Evolutionary conservation across 2,329 filamentous ascomycete species (phyloP), one percentile per base, ranked within the genome.

Genomic region (Fusarium heterosporum): DNA sequence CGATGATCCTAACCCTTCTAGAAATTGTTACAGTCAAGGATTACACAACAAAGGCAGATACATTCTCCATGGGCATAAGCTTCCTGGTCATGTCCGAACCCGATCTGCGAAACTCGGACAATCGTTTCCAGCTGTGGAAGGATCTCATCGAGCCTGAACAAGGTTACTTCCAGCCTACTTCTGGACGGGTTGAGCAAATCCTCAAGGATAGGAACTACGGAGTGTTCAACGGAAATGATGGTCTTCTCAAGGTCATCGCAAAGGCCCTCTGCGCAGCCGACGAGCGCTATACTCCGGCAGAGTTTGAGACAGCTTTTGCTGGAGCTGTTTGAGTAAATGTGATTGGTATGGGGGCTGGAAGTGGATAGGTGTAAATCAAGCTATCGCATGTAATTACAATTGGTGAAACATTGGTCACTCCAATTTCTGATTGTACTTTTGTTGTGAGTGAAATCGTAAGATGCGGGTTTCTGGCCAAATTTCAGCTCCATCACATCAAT

Each of bases 121-220:
- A 10, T 8, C 60, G 56, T 25, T 61, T 64, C 30, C 48, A 54
- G 16, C 26, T 62, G 7, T 62, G 59, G 59, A 62, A 60, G 5
- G 59, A 62, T 43, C 42, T 62, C 12, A 62, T 62, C 38, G 48
- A 54, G 12, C 55, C 49, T 2, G 22, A 36, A 4, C 6, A 17
- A 5, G 47, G 42, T 1, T 34, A 16, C 25, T 45, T 45, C n/a
- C 10, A 45, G 34, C 34, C 9, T 4, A 40, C 52, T 1, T 49
- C 55, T 6, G 29, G 9, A 1, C 28, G 50, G n/a, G 25, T 49
- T 3, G 59, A 52, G 16, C 26, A 40, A 3, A 43, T 55, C 8
- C 55, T 62, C 0, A 2, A 10, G 2, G 36, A 40, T 0, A 45
- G 28, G 4, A 49, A 62, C 9, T 62, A 62, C 17, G 41, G 38